Conservation (phyloP, 176 grass and related monocot genomes). For the Alloteropsis semialata region DNA sequence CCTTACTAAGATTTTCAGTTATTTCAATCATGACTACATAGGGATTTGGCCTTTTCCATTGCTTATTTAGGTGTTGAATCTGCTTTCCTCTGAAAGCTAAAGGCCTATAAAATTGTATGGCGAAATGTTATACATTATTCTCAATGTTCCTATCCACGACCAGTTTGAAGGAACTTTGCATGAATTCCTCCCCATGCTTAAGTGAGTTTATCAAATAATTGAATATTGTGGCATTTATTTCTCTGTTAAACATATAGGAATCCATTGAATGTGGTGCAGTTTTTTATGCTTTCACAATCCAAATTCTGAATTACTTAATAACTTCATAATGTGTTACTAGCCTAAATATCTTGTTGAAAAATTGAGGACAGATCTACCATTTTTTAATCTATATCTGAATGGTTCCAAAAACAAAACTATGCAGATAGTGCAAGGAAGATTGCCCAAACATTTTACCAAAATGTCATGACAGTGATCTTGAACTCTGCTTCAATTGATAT, state of each 20-base stretch:
- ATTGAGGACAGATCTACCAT: background rate
- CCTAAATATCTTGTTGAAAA: background rate
- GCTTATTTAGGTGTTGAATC: background rate
- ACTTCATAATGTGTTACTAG: background rate
- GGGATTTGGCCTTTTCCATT: too few species aligned
- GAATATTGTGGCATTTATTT: too few species aligned
- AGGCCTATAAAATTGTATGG: background rate
- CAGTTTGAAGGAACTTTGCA: background rate
- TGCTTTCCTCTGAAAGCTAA: background rate
- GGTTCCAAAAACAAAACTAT: background rate
- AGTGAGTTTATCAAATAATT: too few species aligned
- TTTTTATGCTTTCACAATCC: background rate
- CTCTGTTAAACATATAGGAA: too few species aligned
- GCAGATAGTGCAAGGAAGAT: background rate
- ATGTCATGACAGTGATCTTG: background rate
- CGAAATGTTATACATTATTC: background rate
- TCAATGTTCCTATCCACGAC: background rate
- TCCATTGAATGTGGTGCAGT: too few species aligned
- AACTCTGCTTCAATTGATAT: background rate
- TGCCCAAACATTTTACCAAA: background rate
- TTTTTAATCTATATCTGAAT: background rate
- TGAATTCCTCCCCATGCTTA: background rate
- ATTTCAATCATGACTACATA: too few species aligned
- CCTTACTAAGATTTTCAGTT: too few species aligned
- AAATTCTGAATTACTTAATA: background rate